These are phyloP conservation scores for Plasmodium fragile DNA, from an alignment of 169 alveolate species.

Conservation along the genomic window DNA sequence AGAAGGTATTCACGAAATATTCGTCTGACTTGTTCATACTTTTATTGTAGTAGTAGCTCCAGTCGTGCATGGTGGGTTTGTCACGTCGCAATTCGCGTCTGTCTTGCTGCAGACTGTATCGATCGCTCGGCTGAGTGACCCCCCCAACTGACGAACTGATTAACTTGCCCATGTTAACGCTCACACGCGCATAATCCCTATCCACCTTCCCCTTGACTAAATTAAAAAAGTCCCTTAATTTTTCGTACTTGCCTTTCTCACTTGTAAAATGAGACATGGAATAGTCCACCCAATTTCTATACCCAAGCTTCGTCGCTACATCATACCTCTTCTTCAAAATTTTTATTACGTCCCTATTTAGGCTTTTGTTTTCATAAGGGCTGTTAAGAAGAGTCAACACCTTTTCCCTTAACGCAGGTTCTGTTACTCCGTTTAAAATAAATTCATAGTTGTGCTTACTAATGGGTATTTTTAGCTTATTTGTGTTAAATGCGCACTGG, in stretches of 20 bases:
- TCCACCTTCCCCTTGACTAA: slow-evolving; percentile 19
- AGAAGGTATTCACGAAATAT: slow-evolving; percentile 39
- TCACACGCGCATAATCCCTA: slow-evolving; percentile 20
- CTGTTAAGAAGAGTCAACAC: slow-evolving; percentile 32
- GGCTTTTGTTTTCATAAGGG: slow-evolving; percentile 26
- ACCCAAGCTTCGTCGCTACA: slow-evolving; percentile 34
- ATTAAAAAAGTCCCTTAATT: slow-evolving; percentile 18
- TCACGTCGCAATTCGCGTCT: background rate
- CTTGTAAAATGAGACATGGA: slow-evolving; percentile 46
- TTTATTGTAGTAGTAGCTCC: slow-evolving; percentile 52
- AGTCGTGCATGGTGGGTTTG: slow-evolving; percentile 28
- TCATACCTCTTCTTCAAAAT: slow-evolving; percentile 72
- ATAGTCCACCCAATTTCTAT: slow-evolving; percentile 54
- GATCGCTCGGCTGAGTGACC: background rate
- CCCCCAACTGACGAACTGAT: background rate
- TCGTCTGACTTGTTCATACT: slow-evolving; percentile 44
- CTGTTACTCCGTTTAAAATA: slow-evolving; percentile 12
- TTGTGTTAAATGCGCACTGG: slow-evolving; percentile 27
- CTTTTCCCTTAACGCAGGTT: slow-evolving; percentile 23
- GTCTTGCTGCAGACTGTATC: background rate
- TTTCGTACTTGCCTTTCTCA: slow-evolving; percentile 39
- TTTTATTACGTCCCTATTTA: slow-evolving; percentile 53
- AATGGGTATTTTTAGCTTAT: slow-evolving; percentile 50
- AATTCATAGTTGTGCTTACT: slow-evolving; percentile 72
- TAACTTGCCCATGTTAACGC: background rate